A percentile compares a stretch with the other conserved stretches of the same genome.
Conservation (phyloP, 352 stramenopile genomes). For the Globisporangium okanoganense region DNA sequence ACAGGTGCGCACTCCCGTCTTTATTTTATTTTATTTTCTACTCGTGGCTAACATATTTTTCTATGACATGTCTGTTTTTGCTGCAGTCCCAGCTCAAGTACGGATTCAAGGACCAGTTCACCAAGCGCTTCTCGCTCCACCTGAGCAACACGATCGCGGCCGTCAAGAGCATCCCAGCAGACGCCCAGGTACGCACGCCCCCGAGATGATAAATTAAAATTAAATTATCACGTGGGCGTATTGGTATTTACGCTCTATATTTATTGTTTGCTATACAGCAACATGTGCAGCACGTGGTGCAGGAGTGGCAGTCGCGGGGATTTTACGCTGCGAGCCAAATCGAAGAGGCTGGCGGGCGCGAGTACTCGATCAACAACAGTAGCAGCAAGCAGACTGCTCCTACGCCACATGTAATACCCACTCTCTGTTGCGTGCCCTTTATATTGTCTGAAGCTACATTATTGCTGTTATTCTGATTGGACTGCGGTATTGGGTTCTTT, state of each 20-base stretch:
- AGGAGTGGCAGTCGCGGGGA: constrained; percentile 74
- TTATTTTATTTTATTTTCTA: too few relatives aligned
- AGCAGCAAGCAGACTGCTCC: background rate
- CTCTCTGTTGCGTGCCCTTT: background rate
- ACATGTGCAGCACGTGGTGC: constrained; percentile 63
- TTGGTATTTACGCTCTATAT: background rate
- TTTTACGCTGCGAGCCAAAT: constrained; percentile 67
- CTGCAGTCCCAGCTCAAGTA: constrained; percentile 64
- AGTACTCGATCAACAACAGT: constrained; percentile 26
- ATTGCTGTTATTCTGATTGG: background rate
- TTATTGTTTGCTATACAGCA: constrained; percentile 20
- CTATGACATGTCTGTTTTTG: constrained; percentile 6
- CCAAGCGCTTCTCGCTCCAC: constrained; percentile 75
- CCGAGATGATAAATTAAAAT: background rate
- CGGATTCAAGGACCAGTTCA: constrained; percentile 61
- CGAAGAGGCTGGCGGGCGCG: constrained; percentile 50
- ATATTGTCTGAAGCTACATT: background rate
- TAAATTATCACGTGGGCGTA: background rate
- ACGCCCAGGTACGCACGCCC: constrained; percentile 51
- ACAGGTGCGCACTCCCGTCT: constrained; percentile 37
- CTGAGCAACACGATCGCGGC: constrained; percentile 68
- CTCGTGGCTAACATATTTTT: too few relatives aligned
- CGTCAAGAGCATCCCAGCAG: constrained; percentile 60
- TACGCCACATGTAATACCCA: constrained; percentile 11
- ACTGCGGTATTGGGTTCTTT: background rate